A percentile compares a stretch with the other conserved stretches of the same genome.
phyloP scores from a whole-genome alignment of 2,329 filamentous ascomycete genomes.

The Emmonsiellopsis sp. region DNA sequence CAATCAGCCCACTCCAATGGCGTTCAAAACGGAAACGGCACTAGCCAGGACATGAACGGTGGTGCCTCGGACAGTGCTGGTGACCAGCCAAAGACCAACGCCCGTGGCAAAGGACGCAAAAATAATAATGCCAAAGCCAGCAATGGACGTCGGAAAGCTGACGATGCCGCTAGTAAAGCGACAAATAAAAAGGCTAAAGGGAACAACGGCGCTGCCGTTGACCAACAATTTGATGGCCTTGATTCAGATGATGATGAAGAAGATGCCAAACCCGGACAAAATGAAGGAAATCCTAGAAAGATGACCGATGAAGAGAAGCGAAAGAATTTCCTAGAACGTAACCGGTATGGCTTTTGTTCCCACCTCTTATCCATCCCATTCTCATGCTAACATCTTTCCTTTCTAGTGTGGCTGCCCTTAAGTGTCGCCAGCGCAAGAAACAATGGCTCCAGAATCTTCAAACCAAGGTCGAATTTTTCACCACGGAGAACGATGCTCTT shows the following conservation, averaged over 20 bases:
- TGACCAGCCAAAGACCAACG: slow-evolving; percentile 54
- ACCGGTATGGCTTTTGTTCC: slow-evolving; percentile 58
- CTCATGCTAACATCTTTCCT: slow-evolving; percentile 5
- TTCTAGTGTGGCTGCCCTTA: slow-evolving; percentile 79
- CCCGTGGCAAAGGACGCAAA: slow-evolving; percentile 64
- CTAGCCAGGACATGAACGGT: slow-evolving; percentile 52
- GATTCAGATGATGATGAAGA: slow-evolving; percentile 49
- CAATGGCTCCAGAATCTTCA: slow-evolving; percentile 96
- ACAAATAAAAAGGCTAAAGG: slow-evolving; percentile 67
- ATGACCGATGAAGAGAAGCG: slow-evolving; percentile 99
- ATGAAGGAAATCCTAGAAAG: slow-evolving; percentile 54
- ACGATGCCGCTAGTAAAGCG: slow-evolving; percentile 64
- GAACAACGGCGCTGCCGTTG: slow-evolving; percentile 37
- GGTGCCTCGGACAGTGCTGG: slow-evolving; percentile 66
- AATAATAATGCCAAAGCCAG: slow-evolving; percentile 41
- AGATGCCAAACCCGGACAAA: slow-evolving; percentile 46
- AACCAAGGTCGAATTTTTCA: slow-evolving; percentile 87
- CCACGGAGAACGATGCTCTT: slow-evolving; percentile 80
- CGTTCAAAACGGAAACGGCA: slow-evolving; percentile 44
- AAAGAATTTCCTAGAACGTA: slow-evolving; percentile 94
- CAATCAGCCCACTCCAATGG: slow-evolving; percentile 4
- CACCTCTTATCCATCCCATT: slow-evolving; percentile 14
- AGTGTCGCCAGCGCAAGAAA: slow-evolving; percentile 97
- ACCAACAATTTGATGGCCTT: slow-evolving; percentile 31
- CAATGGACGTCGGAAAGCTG: slow-evolving; percentile 69